phyloP scores from a whole-genome alignment of 78 protist genomes.

The Dictyostelium citrinum region DNA sequence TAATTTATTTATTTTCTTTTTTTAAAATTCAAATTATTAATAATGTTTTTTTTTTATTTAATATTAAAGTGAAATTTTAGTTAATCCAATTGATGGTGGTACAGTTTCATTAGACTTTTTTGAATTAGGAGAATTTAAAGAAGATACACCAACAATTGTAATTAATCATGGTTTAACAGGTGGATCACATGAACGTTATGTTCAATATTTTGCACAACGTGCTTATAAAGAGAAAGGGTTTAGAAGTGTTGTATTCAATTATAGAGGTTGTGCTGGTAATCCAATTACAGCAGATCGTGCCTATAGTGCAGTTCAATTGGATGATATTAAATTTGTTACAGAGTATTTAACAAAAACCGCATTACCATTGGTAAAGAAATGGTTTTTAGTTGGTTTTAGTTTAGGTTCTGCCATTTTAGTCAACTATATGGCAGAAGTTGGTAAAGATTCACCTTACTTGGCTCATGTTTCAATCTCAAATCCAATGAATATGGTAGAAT shows the following conservation, averaged over 20 bases:
- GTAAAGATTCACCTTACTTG: background rate
- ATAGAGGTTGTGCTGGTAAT: constrained; percentile 69
- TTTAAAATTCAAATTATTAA: background rate
- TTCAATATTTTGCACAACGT: constrained; percentile 46
- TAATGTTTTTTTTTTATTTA: background rate
- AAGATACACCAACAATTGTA: constrained; percentile 49
- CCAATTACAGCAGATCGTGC: constrained; percentile 34
- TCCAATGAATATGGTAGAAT: constrained; percentile 59
- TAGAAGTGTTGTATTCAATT: constrained; percentile 47
- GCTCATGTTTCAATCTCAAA: constrained; percentile 38
- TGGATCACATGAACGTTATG: constrained; percentile 48
- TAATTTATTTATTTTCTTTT: background rate
- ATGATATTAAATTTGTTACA: constrained; percentile 1
- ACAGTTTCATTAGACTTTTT: constrained; percentile 59
- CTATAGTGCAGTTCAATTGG: constrained; percentile 32
- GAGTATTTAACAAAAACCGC: background rate
- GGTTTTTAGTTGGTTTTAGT: constrained; percentile 28
- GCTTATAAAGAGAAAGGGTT: constrained; percentile 36
- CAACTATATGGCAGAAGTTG: constrained; percentile 17
- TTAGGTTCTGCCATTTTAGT: constrained; percentile 29
- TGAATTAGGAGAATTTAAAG: constrained; percentile 26
- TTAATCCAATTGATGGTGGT: constrained; percentile 48
- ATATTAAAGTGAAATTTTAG: constrained; percentile 13
- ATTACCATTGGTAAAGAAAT: constrained; percentile 19
- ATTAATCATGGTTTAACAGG: constrained; percentile 50